These are phyloP conservation scores for Kodamaea alishanica DNA, from an alignment of 1,139 yeast species.

Conservation along the genomic window DNA sequence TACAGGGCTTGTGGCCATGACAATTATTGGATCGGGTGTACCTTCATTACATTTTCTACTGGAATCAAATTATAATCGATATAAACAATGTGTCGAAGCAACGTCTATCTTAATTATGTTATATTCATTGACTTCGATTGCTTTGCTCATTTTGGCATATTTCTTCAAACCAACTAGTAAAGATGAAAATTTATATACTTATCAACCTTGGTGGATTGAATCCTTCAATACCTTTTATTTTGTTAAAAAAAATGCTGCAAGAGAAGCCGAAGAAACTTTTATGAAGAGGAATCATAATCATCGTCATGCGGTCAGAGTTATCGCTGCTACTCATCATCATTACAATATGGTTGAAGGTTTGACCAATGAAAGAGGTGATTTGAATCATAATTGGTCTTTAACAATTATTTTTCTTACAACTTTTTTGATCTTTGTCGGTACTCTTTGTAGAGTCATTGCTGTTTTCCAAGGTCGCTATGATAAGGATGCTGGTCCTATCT, in stretches of 20 bases:
- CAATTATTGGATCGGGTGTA: conserved; percentile 32
- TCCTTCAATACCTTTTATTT: conserved; percentile 42
- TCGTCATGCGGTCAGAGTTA: conserved; percentile 42
- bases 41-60: conserved; percentile 35
- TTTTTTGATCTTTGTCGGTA: conserved; percentile 29
- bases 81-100: conserved; percentile 30
- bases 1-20: conserved; percentile 27
- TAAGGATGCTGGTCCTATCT: conserved; percentile 20
- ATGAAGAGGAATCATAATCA: conserved; percentile 44
- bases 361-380: conserved; percentile 36
- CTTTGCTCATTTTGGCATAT: conserved; percentile 37
- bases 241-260: conserved; percentile 36
- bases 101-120: conserved; percentile 30
- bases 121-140: conserved; percentile 34
- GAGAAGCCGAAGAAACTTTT: conserved; percentile 39
- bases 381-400: conserved; percentile 36
- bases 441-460: conserved; percentile 31
- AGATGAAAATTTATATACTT: conserved; percentile 42
- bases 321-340: conserved; percentile 45
- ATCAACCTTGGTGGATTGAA: conserved; percentile 50
- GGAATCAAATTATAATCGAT: conserved; percentile 16
- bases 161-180: conserved; percentile 41
- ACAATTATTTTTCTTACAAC: conserved; percentile 32
- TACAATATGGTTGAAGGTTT: conserved; percentile 41
- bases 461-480: conserved; percentile 28